Evolutionary conservation across 768 basidiomycete genomes (phyloP).

Genomic region (Serendipita indica): DNA sequence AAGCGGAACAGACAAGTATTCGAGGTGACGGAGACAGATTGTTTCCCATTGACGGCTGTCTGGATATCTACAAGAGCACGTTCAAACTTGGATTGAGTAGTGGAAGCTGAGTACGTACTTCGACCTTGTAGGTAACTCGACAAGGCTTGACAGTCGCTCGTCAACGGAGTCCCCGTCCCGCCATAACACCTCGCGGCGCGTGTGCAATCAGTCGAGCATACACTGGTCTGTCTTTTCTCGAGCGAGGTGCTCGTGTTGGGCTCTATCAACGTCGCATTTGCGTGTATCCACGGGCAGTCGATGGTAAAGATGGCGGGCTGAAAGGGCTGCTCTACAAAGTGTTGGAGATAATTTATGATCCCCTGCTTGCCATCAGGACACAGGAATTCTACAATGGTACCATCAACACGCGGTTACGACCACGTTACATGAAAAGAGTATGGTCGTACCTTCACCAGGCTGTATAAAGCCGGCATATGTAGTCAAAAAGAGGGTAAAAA

Average conservation of each 20-base stretch:
- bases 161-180: not conserved
- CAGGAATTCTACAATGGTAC: not conserved
- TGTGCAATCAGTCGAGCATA: not conserved
- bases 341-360: not conserved
- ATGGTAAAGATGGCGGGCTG: not conserved
- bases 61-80: not conserved
- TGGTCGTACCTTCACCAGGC: too few relatives aligned
- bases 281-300: not conserved
- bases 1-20: not conserved
- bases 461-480: too few relatives aligned
- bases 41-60: not conserved
- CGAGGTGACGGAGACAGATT: not conserved
- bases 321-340: not conserved
- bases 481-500: too few relatives aligned
- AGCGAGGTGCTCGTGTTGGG: not conserved
- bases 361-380: not conserved
- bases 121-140: not conserved
- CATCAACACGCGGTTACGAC: too few relatives aligned
- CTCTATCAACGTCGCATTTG: not conserved
- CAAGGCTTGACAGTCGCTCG: not conserved
- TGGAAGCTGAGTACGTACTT: not conserved
- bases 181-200: not conserved
- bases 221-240: not conserved
- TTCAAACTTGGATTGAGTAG: not conserved
- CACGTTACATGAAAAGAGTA: too few relatives aligned